Conservation (phyloP, 495 filamentous ascomycete genomes). For the Glarea lozoyensis region DNA sequence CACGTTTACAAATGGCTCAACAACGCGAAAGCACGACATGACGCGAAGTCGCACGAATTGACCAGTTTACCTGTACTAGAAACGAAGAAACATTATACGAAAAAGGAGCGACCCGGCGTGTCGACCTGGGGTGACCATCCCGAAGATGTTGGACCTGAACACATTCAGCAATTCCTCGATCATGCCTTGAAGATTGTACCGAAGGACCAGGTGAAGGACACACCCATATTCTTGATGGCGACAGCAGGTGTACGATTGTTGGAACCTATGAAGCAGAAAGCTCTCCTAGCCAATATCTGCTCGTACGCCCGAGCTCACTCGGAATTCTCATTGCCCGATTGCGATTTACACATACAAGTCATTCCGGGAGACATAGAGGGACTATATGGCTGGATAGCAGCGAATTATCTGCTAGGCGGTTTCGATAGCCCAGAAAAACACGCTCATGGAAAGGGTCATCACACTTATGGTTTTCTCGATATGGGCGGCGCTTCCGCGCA, state of each 20-base stretch:
- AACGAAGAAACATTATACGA: slow-evolving; percentile 81
- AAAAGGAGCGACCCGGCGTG: slow-evolving; percentile 87
- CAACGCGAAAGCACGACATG: slow-evolving; percentile 53
- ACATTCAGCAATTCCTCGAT: slow-evolving; percentile 69
- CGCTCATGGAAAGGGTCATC: slow-evolving; percentile 71
- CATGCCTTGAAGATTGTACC: slow-evolving; percentile 83
- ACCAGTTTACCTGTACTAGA: slow-evolving; percentile 66
- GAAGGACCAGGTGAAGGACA: slow-evolving; percentile 63
- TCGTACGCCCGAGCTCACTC: slow-evolving; percentile 71
- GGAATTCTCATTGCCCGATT: slow-evolving; percentile 82
- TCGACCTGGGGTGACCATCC: slow-evolving; percentile 80
- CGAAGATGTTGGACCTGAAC: slow-evolving; percentile 66
- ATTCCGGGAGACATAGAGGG: slow-evolving; percentile 97
- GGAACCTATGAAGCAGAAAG: slow-evolving; percentile 57
- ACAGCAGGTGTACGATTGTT: slow-evolving; percentile 96
- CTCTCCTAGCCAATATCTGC: slow-evolving; percentile 72
- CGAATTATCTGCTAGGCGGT: slow-evolving; percentile 94
- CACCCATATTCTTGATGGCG: slow-evolving; percentile 88
- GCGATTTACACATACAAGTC: slow-evolving; percentile 82
- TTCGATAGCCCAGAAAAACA: slow-evolving; percentile 76
- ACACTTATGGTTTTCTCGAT: slow-evolving; percentile 96
- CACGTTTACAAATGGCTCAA: slow-evolving; percentile 92
- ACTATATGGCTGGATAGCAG: slow-evolving; percentile 95
- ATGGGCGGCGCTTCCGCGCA: slow-evolving; percentile 98
- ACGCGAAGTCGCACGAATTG: slow-evolving; percentile 50